Percentiles rank a stretch among this genome's conserved stretches.
phyloP scores from a whole-genome alignment of 176 grass and related monocot genomes.

The Hyparrhenia diplandra region DNA sequence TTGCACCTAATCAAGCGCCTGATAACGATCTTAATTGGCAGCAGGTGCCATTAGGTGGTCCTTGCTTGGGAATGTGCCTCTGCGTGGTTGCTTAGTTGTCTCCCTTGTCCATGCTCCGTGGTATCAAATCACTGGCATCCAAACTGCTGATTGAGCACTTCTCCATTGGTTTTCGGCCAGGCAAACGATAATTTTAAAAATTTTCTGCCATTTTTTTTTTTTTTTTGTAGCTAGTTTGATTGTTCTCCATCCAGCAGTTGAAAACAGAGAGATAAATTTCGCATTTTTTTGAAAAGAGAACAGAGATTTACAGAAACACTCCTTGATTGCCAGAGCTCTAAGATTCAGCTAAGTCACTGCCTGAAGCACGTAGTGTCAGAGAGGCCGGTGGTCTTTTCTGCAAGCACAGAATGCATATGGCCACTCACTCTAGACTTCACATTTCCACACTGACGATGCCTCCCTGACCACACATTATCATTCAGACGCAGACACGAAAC shows the following conservation, averaged over 20 bases:
- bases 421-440: neutral
- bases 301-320: neutral
- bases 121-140: constrained; percentile 28
- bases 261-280: neutral
- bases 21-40: constrained; percentile 27
- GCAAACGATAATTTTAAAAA: constrained; percentile 4
- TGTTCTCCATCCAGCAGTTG: neutral
- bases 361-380: neutral
- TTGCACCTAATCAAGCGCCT: constrained; percentile 21
- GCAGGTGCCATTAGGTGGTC: neutral
- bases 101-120: neutral
- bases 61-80: constrained; percentile 3
- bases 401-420: neutral
- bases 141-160: neutral
- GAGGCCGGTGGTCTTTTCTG: neutral
- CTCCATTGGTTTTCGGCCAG: neutral
- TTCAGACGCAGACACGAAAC: no score
- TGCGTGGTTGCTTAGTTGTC: no score
- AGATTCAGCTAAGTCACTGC: neutral
- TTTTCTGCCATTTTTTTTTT: no score
- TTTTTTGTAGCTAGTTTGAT: no score
- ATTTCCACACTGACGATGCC: neutral
- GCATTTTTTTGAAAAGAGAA: no score
- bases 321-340: no score
- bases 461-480: neutral